Conservation (phyloP, 768 basidiomycete genomes). For the Pulveroboletus sp. region DNA sequence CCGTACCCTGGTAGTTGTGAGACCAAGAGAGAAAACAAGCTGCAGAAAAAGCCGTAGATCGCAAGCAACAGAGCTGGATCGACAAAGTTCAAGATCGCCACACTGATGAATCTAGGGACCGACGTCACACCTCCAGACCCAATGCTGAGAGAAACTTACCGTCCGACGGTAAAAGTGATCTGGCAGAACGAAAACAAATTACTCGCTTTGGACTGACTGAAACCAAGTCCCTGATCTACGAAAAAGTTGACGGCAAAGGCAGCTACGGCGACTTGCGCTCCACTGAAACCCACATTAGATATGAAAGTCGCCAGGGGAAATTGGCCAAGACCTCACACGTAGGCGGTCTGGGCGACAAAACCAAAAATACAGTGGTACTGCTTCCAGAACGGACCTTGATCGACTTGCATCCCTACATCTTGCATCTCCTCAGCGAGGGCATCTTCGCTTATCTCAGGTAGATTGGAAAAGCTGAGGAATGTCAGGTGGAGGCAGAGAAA, state of each 20-base stretch:
- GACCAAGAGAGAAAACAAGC: constrained; percentile 46
- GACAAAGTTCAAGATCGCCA: constrained; percentile 54
- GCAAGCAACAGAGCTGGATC: constrained; percentile 61
- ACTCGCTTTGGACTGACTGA: constrained; percentile 49
- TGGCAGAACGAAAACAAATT: constrained; percentile 69
- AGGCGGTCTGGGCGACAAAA: constrained; percentile 66
- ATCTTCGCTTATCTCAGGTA: constrained; percentile 70
- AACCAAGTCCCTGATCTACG: constrained; percentile 54
- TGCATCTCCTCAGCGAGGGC: constrained; percentile 50
- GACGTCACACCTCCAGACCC: constrained; percentile 8
- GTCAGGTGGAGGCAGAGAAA: neutral
- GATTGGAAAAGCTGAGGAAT: constrained; percentile 50
- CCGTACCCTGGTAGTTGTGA: constrained; percentile 47
- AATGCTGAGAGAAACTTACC: constrained; percentile 32
- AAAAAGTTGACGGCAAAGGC: constrained; percentile 68
- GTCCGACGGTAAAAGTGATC: constrained; percentile 59
- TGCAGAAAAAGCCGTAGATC: constrained; percentile 49
- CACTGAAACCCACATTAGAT: constrained; percentile 30
- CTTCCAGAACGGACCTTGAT: constrained; percentile 57
- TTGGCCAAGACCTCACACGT: constrained; percentile 40
- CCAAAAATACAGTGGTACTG: constrained; percentile 71
- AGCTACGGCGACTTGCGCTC: constrained; percentile 64
- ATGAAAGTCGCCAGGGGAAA: neutral
- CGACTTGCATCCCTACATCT: constrained; percentile 35
- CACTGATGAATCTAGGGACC: constrained; percentile 51